Conservation (phyloP, 1,284 basidiomycete species). For the Omphalotus olearius region DNA sequence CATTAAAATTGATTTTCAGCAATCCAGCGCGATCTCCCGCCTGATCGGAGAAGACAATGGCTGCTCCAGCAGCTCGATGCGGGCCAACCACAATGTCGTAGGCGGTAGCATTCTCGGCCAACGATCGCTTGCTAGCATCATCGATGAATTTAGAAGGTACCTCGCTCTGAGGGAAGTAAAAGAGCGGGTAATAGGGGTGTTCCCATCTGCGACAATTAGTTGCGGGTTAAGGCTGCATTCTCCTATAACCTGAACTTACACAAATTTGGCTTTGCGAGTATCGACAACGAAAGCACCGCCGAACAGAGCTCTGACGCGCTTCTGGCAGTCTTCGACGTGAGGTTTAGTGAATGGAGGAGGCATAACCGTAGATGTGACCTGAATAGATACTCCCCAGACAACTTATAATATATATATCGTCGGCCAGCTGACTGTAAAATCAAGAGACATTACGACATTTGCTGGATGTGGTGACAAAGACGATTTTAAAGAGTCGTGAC, state of each 20-base stretch:
- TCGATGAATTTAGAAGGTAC: slow-evolving; percentile 24
- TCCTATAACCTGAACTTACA: slow-evolving; percentile 36
- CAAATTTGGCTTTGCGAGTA: slow-evolving; percentile 48
- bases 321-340: slow-evolving; percentile 40
- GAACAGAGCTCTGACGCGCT: slow-evolving; percentile 52
- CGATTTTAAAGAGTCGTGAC: too few species aligned
- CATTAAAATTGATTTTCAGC: slow-evolving; percentile 43
- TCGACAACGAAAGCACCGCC: slow-evolving; percentile 50
- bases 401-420: too few species aligned
- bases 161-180: slow-evolving; percentile 47
- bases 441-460: too few species aligned
- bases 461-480: too few species aligned
- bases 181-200: slow-evolving; percentile 45
- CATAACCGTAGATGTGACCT: slow-evolving; percentile 16
- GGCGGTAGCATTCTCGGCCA: slow-evolving; percentile 24
- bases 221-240: not conserved
- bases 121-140: slow-evolving; percentile 3
- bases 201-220: slow-evolving; percentile 44
- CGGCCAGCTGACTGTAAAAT: too few species aligned
- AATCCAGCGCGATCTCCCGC: slow-evolving; percentile 41
- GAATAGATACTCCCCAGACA: not conserved
- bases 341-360: slow-evolving; percentile 31
- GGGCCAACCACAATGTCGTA: slow-evolving; percentile 47
- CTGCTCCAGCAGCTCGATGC: slow-evolving; percentile 33
- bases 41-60: slow-evolving; percentile 33